These are phyloP conservation scores for Stagonosporopsis rhizophila DNA, from an alignment of 2,329 filamentous ascomycete species.

Conservation along the genomic window DNA sequence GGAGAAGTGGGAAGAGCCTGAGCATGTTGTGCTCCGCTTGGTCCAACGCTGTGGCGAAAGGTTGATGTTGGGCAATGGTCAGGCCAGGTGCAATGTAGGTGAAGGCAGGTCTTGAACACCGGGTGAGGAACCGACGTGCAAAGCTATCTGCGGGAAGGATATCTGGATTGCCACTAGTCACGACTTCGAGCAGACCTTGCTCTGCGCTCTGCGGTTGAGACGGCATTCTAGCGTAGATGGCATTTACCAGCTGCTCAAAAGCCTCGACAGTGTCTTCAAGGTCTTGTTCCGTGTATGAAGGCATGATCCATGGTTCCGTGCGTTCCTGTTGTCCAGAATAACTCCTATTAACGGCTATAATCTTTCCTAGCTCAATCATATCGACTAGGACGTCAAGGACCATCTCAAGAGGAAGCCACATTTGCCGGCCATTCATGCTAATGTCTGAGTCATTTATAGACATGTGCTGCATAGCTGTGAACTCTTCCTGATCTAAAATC, in stretches of 20 bases:
- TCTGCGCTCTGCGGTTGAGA: slow-evolving; percentile 6
- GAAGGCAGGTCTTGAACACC: neutral
- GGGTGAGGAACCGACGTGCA: neutral
- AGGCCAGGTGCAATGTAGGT: neutral
- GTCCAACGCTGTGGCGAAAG: neutral
- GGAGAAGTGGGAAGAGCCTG: slow-evolving; percentile 14
- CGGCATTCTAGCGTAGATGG: neutral
- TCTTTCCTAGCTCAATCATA: neutral
- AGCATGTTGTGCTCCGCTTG: slow-evolving; percentile 1
- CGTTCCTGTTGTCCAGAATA: slow-evolving; percentile 11
- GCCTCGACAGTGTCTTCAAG: neutral
- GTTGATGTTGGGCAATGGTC: neutral
- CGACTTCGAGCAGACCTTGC: slow-evolving; percentile 6
- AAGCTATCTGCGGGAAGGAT: neutral
- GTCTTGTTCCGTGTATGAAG: neutral
- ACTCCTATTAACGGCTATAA: neutral
- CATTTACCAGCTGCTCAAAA: neutral
- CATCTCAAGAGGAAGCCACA: neutral
- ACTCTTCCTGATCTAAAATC: slow-evolving; percentile 15
- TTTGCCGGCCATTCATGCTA: neutral
- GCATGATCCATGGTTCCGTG: slow-evolving; percentile 5
- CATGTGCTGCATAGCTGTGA: slow-evolving; percentile 20
- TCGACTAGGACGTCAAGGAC: neutral
- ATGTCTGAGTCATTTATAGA: neutral
- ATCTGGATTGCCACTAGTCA: slow-evolving; percentile 10